Percentiles rank a stretch among this genome's conserved stretches.
These are phyloP conservation scores for Lanmaoa rubissima DNA, from an alignment of 768 basidiomycete genomes.

Conservation along the genomic window DNA sequence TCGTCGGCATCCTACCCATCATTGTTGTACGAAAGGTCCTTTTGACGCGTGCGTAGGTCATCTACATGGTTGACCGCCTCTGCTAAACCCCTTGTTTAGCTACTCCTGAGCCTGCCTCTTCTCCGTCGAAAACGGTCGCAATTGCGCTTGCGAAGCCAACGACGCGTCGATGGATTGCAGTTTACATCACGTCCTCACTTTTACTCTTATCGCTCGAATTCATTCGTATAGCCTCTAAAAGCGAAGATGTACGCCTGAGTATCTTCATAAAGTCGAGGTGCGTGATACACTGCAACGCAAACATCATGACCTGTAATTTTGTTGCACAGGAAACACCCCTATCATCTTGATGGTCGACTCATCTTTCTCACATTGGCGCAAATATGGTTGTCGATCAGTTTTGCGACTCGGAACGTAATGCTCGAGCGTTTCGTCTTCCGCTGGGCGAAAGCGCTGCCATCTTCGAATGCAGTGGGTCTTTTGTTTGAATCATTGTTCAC, in stretches of 20 bases:
- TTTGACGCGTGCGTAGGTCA: conserved; percentile 51
- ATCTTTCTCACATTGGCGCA: conserved; percentile 61
- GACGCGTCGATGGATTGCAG: conserved; percentile 43
- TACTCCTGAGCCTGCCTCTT: conserved; percentile 46
- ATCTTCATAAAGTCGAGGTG: conserved; percentile 71
- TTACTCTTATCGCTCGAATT: conserved; percentile 45
- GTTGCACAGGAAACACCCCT: conserved; percentile 63
- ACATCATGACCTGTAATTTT: not conserved
- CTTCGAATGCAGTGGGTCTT: conserved; percentile 20
- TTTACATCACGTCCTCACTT: conserved; percentile 49
- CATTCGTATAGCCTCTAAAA: conserved; percentile 26
- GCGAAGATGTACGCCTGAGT: conserved; percentile 43
- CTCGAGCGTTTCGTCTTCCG: conserved; percentile 56
- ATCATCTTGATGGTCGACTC: conserved; percentile 67
- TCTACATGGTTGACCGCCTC: not conserved
- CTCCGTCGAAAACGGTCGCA: conserved; percentile 49
- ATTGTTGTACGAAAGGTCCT: conserved; percentile 56
- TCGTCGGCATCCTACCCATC: conserved; percentile 52
- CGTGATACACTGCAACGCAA: conserved; percentile 8
- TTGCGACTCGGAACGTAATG: conserved; percentile 56
- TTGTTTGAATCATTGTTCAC: not conserved
- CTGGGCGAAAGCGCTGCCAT: conserved; percentile 33
- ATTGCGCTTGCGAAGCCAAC: conserved; percentile 46
- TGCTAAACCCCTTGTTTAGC: conserved; percentile 32
- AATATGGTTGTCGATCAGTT: conserved; percentile 43